Evolutionary conservation across 345 rosid genomes (phyloP), one percentile per base, ranked within the genome.

Genomic region (Euclidium syriacum): DNA sequence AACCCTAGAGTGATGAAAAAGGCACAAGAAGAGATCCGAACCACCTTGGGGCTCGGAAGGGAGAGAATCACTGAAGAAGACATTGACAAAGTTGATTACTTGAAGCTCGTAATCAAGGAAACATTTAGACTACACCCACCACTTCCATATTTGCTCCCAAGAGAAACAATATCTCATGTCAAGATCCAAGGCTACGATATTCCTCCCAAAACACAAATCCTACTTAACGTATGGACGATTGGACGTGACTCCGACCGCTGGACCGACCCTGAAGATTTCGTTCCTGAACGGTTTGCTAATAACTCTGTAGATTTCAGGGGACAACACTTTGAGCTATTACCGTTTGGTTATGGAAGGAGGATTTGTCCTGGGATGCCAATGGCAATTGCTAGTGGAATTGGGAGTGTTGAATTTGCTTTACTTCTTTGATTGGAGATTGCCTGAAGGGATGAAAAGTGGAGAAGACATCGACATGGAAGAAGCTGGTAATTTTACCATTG

Each of bases 181-280:
- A 59, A 59, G 64, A 59, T 59, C 38, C 33, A 59, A 30, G 64
- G 64, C 40, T 59, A 59, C 6, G 64, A 59, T 29, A 20, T 59
- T 41, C 52, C 50, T 30, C 50, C 64, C 3, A 29, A 59, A 25
- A 59, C 64, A 9, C 64, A 42, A 7, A 40, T 59, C 48, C 51
- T 42, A 3, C 18, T 59, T 18, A 59, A 59, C 40, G 38, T 18
- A 4, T 59, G 64, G 64, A 32, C 52, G 3, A 58, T 58, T 0
- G 64, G 64, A 42, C 64, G 64, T 11, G 64, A 58, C 33, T 52
- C 64, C n/a, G n/a, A 7, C 2, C 40, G 38, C 1, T 60, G 65
- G 65, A 33, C 40, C 30, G 39, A 60, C 54, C 65, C 65, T 29
- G 54, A 30, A 1, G 54, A 46, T 12, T 60, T 60, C 65, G 19